Percentiles rank a stretch among this genome's conserved stretches.
Evolutionary conservation across 202 grass and related monocot species (phyloP).

Genomic region (Brachypodium distachyon): DNA sequence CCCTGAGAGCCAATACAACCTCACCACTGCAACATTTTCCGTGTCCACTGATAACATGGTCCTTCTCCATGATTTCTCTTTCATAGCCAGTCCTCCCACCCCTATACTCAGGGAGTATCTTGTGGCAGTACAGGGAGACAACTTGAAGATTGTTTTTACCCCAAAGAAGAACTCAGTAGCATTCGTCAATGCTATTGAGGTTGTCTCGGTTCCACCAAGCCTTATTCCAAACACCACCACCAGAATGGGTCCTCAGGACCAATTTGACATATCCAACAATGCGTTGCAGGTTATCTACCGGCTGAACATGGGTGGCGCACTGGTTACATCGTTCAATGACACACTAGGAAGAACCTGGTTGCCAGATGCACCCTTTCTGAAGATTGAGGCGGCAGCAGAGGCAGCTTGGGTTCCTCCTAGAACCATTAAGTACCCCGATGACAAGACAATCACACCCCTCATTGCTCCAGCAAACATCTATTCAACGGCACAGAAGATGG

Average conservation of each 20-base stretch:
- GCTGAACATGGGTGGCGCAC: slow-evolving; percentile 65
- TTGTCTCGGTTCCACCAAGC: slow-evolving; percentile 50
- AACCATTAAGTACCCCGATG: slow-evolving; percentile 69
- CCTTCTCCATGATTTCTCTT: slow-evolving; percentile 87
- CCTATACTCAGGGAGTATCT: slow-evolving; percentile 64
- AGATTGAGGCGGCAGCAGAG: slow-evolving; percentile 36
- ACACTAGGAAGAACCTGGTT: slow-evolving; percentile 58
- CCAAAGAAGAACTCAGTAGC: slow-evolving; percentile 62
- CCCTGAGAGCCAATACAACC: slow-evolving; percentile 53
- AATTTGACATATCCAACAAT: slow-evolving; percentile 57
- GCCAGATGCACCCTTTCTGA: slow-evolving; percentile 63
- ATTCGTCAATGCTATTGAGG: slow-evolving; percentile 86
- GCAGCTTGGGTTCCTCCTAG: slow-evolving; percentile 42
- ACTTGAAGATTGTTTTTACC: slow-evolving; percentile 50
- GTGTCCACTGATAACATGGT: slow-evolving; percentile 60
- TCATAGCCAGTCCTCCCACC: slow-evolving; percentile 36
- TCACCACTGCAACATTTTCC: slow-evolving; percentile 68
- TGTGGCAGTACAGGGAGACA: slow-evolving; percentile 41
- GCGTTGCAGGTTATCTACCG: slow-evolving; percentile 69
- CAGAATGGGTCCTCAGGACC: slow-evolving; percentile 23
- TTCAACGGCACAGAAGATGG: slow-evolving; percentile 58
- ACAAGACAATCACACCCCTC: slow-evolving; percentile 40
- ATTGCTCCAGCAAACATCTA: slow-evolving; percentile 63
- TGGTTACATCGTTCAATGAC: slow-evolving; percentile 62
- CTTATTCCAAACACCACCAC: slow-evolving; percentile 63